Conservation (phyloP, 148 eudicot species). For the Simmondsia chinensis region DNA sequence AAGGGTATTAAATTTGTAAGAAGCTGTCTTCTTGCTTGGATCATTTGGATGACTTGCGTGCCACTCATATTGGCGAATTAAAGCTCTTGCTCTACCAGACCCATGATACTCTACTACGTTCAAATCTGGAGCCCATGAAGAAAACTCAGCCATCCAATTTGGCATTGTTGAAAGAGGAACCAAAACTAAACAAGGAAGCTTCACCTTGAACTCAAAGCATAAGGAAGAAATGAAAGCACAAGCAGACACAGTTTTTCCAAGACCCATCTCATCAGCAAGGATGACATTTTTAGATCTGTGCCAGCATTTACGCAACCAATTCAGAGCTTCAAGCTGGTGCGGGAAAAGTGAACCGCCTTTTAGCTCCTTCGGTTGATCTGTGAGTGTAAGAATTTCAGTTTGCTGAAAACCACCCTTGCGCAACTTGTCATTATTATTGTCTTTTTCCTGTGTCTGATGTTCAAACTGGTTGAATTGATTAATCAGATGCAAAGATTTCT, state of each 20-base stretch:
- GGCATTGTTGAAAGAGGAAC: slow-evolving; percentile 99
- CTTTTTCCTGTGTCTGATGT: slow-evolving; percentile 46
- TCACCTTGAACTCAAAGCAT: slow-evolving; percentile 73
- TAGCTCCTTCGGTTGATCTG: slow-evolving; percentile 86
- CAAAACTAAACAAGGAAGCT: slow-evolving; percentile 80
- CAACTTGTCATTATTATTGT: slow-evolving; percentile 26
- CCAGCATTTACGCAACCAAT: slow-evolving; percentile 99
- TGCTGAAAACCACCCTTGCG: slow-evolving; percentile 25
- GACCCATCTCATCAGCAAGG: slow-evolving; percentile 99
- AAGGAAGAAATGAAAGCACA: slow-evolving; percentile 76
- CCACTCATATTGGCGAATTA: slow-evolving; percentile 91
- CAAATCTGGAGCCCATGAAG: slow-evolving; percentile 86
- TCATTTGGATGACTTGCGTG: slow-evolving; percentile 45
- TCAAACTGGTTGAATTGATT: slow-evolving; percentile 59
- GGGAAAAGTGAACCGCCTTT: slow-evolving; percentile 83
- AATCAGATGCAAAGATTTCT: slow-evolving; percentile 37
- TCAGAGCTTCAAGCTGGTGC: slow-evolving; percentile 92
- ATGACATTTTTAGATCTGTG: slow-evolving; percentile 79
- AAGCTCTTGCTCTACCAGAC: slow-evolving; percentile 58
- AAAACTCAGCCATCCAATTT: slow-evolving; percentile 94
- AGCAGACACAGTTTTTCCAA: slow-evolving; percentile 93
- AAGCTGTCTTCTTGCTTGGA: slow-evolving; percentile 37
- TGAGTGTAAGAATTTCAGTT: slow-evolving; percentile 50
- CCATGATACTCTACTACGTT: slow-evolving; percentile 98
- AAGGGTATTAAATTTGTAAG: slow-evolving; percentile 85